These are phyloP conservation scores for Ceratocystiopsis sp. DNA, from an alignment of 2,329 filamentous ascomycete species.

Conservation along the genomic window DNA sequence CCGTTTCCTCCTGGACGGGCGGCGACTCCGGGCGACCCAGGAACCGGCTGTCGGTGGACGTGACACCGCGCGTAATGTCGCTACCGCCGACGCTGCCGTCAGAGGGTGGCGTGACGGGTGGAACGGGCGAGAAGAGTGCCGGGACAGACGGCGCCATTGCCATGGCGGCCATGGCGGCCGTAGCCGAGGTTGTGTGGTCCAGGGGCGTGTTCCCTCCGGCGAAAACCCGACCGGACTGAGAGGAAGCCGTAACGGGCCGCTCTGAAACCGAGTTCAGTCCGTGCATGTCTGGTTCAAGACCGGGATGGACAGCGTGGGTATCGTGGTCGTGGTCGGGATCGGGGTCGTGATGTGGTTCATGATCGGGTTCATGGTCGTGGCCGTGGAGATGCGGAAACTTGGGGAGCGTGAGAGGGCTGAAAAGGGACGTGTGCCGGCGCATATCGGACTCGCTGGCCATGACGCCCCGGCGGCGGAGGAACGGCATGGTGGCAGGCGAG, in stretches of 20 bases:
- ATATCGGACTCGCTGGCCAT: conserved; percentile 42
- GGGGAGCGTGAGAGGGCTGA: conserved; percentile 15
- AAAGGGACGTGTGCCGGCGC: conserved; percentile 28
- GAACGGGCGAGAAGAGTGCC: conserved; percentile 7
- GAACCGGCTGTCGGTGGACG: conserved; percentile 10
- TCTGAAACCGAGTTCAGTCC: too few species aligned
- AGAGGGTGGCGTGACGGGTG: conserved; percentile 15
- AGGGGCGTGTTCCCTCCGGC: conserved; percentile 11
- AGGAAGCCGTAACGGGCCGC: too few species aligned
- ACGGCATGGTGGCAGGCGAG: conserved; percentile 31
- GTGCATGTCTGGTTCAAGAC: too few species aligned
- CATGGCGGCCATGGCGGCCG: too few species aligned
- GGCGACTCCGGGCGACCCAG: conserved; percentile 27
- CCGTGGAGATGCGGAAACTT: conserved; percentile 2
- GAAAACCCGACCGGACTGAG: too few species aligned
- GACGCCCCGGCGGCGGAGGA: conserved; percentile 43
- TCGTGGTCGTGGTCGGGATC: too few species aligned
- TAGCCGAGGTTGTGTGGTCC: conserved; percentile 1
- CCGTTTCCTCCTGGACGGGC: conserved; percentile 35
- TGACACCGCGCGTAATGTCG: conserved; percentile 12
- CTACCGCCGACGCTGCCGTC: conserved; percentile 11
- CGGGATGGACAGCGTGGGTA: too few species aligned
- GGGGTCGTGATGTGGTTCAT: too few species aligned
- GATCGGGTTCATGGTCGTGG: too few species aligned
- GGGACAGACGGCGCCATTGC: conserved; percentile 3